Base-by-base conservation (phyloP, 2,329 filamentous ascomycete genomes). In the Diaporthe longicolla region DNA sequence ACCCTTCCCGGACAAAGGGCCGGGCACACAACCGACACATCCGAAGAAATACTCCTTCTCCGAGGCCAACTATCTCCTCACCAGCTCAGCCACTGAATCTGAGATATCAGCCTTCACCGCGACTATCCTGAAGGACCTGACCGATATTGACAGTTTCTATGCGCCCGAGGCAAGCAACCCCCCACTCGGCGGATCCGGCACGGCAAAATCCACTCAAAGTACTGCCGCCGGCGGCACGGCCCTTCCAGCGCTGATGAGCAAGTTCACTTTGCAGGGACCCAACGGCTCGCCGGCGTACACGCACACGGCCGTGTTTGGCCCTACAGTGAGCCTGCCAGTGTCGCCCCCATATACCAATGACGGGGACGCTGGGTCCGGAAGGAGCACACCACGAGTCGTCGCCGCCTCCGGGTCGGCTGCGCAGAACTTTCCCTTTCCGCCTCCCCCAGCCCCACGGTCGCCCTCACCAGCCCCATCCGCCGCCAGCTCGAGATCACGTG, bases 31-130 rank as follows among this genome's bases (percentile, higher is more conserved):
- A 17, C 15, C 75, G 79, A 9, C 77, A 77, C 19, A 77, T 77
- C n/a, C 77, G 76, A 43, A 78, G 81, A 13, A 78, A 78, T 17
- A 77, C 79, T 82, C 52, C 76, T 84, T 89, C 35, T 85, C 87
- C 0, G 87, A 87, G 72, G 88, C 88, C 55, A 89, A 92, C 78
- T 90, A 88, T 76, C 82, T 91, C 13, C 83, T 92, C 32, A 87
- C 89, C 0, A 88, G 87, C 3, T 85, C 84, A 1, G 90, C 90
- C 4, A 88, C 84, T 10, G 86, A 88, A 19, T 78, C 83, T 4
- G 90, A 92, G 76, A 87, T 91, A 45, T 83, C 86, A 0, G 85
- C 82, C 0, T 89, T 92, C 75, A 83, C 92, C 40, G 85, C 85
- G 0, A 84, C 85, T 0, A 87, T 92, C 24, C 86, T 87, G 78